Base-by-base conservation (phyloP, 331 rosid species). In the Quercus phellos region DNA sequence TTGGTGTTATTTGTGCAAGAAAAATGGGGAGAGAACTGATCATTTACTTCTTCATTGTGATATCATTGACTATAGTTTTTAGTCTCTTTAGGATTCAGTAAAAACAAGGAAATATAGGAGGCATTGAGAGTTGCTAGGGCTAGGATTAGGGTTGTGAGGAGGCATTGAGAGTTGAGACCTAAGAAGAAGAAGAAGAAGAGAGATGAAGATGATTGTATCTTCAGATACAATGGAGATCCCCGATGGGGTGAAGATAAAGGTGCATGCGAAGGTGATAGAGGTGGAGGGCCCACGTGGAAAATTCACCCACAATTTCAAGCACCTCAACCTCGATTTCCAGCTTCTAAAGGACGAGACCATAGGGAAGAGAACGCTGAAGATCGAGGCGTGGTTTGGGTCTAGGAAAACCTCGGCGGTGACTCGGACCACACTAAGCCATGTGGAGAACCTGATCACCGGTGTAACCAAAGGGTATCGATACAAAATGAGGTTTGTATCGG, bases 381-480 rank as follows among this genome's bases (percentile, higher is more conserved):
- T 91, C 69, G 95, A 90, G 0, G 85, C 93, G 0, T 90, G 97
- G 97, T 92, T 92, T 22, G 93, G 91, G 0, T 75, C 96, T 0
- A 79, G 97, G 22, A 92, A 92, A 73, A 89, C 97, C 77, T 89
- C 93, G 56, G 97, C 97, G 18, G 86, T 96, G 60, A 92, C 90
- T 51, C 86, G 97, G 7, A 92, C 97, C 3, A 96, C 96, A 19
- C 92, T 90, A 27, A 87, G 92, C 68, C 95, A 92, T 32, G 95
- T 92, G 0, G 88, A 61, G 63, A 92, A 92, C 18, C 93, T 92
- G 68, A 92, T 92, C 77, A 85, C 90, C 2, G 95, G 97, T 1
- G 97, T 90, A 72, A 92, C 97, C 70, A 92, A 88, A 86, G 97
- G 97, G 0, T 92, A 87, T 81, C 88, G 97, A 29, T 92, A 92